Percentiles rank a stretch among this genome's conserved stretches.
These are phyloP conservation scores for Selenicereus undatus DNA, from an alignment of 148 eudicot genomes.

Conservation along the genomic window DNA sequence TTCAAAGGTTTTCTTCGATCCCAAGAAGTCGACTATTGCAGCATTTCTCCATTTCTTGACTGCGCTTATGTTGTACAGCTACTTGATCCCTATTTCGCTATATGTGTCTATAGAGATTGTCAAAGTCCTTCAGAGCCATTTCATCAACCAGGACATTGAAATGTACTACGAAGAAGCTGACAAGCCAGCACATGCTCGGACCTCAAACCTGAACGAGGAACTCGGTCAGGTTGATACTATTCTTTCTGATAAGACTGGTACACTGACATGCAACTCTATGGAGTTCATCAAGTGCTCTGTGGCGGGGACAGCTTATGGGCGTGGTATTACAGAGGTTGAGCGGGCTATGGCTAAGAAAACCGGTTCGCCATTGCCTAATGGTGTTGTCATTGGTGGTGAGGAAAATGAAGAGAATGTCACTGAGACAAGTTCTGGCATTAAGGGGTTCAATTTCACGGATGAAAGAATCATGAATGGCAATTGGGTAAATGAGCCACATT, in stretches of 20 bases:
- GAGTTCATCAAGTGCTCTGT: constrained; percentile 93
- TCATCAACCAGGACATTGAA: constrained; percentile 66
- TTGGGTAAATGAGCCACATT: constrained; percentile 71
- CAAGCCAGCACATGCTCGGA: constrained; percentile 90
- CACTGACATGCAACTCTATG: constrained; percentile 93
- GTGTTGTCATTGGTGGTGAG: constrained; percentile 17
- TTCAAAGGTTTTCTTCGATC: constrained; percentile 45
- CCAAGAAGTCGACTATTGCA: constrained; percentile 48
- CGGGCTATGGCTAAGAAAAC: constrained; percentile 80
- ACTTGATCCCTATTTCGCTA: constrained; percentile 88
- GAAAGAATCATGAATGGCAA: constrained; percentile 70
- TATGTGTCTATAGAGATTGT: constrained; percentile 93
- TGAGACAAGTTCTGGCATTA: constrained; percentile 33
- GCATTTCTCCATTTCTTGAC: constrained; percentile 70
- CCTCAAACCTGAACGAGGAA: constrained; percentile 94
- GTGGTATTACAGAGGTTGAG: constrained; percentile 84
- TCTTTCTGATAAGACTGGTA: constrained; percentile 95
- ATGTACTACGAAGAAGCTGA: constrained; percentile 94
- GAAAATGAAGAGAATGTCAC: constrained; percentile 22
- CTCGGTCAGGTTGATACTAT: constrained; percentile 95
- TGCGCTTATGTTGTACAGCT: constrained; percentile 66
- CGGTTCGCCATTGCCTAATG: constrained; percentile 50
- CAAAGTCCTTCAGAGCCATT: constrained; percentile 77
- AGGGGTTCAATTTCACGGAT: constrained; percentile 89
- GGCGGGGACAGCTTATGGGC: constrained; percentile 88